phyloP scores from a whole-genome alignment of 306 rosid genomes.

The Comarum palustre region DNA sequence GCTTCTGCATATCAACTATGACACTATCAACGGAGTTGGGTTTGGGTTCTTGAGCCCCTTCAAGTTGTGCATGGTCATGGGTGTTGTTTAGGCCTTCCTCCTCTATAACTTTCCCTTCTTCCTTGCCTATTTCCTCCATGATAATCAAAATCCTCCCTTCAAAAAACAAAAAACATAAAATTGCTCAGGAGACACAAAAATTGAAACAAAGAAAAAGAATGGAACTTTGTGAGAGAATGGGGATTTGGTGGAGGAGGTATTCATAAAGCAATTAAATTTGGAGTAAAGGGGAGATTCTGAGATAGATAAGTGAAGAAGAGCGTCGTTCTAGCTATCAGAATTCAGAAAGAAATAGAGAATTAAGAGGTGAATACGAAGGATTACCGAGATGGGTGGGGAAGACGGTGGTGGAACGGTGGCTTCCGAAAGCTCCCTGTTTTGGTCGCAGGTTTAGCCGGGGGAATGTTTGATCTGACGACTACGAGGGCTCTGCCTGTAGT shows the following conservation, averaged over 20 bases:
- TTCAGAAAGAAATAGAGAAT: neutral
- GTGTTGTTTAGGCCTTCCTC: constrained; percentile 1
- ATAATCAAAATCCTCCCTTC: neutral
- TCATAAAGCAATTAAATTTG: neutral
- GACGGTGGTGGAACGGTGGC: constrained; percentile 7
- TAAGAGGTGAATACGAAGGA: neutral
- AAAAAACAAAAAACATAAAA: neutral
- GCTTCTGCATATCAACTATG: constrained; percentile 17
- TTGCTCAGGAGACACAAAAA: neutral
- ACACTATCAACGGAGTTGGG: constrained; percentile 12
- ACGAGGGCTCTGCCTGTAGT: too few species aligned
- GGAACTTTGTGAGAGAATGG: neutral
- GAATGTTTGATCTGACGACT: neutral
- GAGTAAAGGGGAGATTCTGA: neutral
- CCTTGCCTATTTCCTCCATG: neutral
- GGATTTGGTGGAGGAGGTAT: neutral
- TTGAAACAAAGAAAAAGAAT: neutral
- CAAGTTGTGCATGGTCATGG: constrained; percentile 6
- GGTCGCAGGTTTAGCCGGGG: neutral
- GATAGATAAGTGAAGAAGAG: neutral
- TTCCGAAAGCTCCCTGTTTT: neutral
- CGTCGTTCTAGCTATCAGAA: neutral
- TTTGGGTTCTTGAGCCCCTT: constrained; percentile 8
- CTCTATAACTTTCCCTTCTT: constrained; percentile 1
- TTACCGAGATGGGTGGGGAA: neutral